Evolutionary conservation across 1,139 yeast genomes (phyloP), one percentile per base, ranked within the genome.

Genomic region (Pichia sp.): DNA sequence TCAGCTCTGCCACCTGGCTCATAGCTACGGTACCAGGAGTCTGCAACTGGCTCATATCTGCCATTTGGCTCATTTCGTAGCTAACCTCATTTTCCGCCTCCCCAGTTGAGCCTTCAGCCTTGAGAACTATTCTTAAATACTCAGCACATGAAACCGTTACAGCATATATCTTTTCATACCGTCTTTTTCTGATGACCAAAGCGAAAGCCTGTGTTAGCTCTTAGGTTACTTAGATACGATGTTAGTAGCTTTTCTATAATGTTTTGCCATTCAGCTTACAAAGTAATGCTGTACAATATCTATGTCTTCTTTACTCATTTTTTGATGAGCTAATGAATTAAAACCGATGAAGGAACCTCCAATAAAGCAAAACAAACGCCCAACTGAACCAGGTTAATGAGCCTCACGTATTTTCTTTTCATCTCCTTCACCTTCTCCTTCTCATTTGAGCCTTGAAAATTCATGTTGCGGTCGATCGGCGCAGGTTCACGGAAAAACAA

Each of bases 11-110:
- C 34, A 11, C 34, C 8, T 31, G 34, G 23, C 23, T 19, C 23
- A 19, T 19, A 19, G 23, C 23, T 19, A 19, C 23, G 23, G 23
- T 19, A 3, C 23, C 23, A 19, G 23, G 23, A 19, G 40, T 34
- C 16, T 42, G 26, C 8, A 42, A 6, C 30, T 42, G 45, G 45
- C 45, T 42, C 45, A 45, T 23, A 45, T 15, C 26, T 10, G 36
- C 36, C 48, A 45, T 45, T 26, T 45, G 48, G 36, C 48, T 45
- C 48, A 45, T n/a, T 31, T 26, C 15, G n/a, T 13, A 30, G 26
- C 8, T 13, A 16, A 29, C 11, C 10, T 23, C 36, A 23, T 13
- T 10, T 16, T 30, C 36, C 5, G 19, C 36, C 13, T 6, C 47
- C 7, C 26, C 19, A 10, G 23, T 23, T 26, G 31, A 2, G 10